Evolutionary conservation across 2,329 filamentous ascomycete genomes (phyloP).

Genomic region (Xylariomycetidae sp.): DNA sequence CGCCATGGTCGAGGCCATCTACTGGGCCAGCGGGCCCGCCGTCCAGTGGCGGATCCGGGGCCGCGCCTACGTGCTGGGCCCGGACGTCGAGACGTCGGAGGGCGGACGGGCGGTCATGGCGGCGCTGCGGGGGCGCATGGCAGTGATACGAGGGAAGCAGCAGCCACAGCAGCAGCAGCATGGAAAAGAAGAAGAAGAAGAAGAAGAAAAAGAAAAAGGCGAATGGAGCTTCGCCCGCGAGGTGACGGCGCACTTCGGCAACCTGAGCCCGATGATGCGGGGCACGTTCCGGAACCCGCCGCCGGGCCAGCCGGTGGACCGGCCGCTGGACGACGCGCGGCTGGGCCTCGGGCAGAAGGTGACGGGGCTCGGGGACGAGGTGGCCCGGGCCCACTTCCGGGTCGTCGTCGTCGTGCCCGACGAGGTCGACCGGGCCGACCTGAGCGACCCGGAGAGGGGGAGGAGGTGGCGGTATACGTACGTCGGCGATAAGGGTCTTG

Average conservation of each 20-base stretch:
- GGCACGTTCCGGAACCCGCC: conserved; percentile 70
- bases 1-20: conserved; percentile 65
- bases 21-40: conserved; percentile 64
- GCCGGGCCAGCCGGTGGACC: conserved; percentile 57
- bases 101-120: conserved; percentile 55
- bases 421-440: conserved; percentile 69
- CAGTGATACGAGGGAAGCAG: not conserved
- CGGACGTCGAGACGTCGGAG: conserved; percentile 49
- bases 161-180: too few species aligned
- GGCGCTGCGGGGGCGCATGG: conserved; percentile 60
- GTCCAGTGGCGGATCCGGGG: conserved; percentile 86
- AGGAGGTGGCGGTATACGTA: conserved; percentile 66
- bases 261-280: conserved; percentile 75
- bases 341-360: conserved; percentile 59
- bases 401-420: conserved; percentile 78
- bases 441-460: conserved; percentile 60
- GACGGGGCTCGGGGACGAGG: conserved; percentile 62
- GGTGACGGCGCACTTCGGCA: conserved; percentile 84
- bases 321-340: conserved; percentile 38
- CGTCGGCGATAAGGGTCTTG: conserved; percentile 33
- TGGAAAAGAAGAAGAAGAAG: conserved; percentile 28
- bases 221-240: conserved; percentile 77
- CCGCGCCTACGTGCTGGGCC: conserved; percentile 67
- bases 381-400: conserved; percentile 72
- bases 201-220: conserved; percentile 30